Evolutionary conservation across 495 filamentous ascomycete species (phyloP).

Genomic region (Penicillium angulare): DNA sequence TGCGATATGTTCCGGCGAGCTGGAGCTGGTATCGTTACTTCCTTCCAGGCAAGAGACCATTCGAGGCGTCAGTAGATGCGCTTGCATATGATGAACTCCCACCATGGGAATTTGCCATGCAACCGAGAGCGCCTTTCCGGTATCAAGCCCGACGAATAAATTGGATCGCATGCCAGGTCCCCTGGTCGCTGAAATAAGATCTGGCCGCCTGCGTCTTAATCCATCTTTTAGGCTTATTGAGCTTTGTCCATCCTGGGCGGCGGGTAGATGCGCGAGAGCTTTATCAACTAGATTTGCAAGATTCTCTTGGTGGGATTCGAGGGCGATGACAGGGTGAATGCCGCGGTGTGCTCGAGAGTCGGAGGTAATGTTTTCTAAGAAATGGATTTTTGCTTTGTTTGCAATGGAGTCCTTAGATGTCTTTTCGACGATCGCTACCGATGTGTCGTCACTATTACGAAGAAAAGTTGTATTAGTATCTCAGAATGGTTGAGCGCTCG

Average conservation of each 20-base stretch:
- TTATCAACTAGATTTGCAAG: slow-evolving; percentile 64
- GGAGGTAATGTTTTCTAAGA: slow-evolving; percentile 79
- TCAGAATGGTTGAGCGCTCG: slow-evolving; percentile 5
- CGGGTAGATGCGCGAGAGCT: slow-evolving; percentile 57
- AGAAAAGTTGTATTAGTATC: slow-evolving; percentile 9
- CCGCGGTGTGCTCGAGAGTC: slow-evolving; percentile 69
- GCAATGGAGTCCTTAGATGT: slow-evolving; percentile 20
- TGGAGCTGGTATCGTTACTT: neutral
- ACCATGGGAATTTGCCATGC: slow-evolving; percentile 80
- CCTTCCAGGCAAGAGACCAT: slow-evolving; percentile 59
- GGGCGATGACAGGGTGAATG: slow-evolving; percentile 72
- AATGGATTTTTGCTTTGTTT: slow-evolving; percentile 58
- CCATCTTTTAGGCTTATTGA: slow-evolving; percentile 24
- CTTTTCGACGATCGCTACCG: slow-evolving; percentile 78
- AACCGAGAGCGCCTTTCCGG: slow-evolving; percentile 81
- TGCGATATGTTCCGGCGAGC: neutral
- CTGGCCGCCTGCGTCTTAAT: slow-evolving; percentile 52
- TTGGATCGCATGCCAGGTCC: slow-evolving; percentile 84
- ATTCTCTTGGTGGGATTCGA: slow-evolving; percentile 67
- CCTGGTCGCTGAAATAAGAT: slow-evolving; percentile 82
- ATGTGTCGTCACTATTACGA: slow-evolving; percentile 77
- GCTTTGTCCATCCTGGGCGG: slow-evolving; percentile 11
- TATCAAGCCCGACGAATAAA: slow-evolving; percentile 73
- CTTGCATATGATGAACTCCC: slow-evolving; percentile 95
- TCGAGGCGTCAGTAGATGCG: slow-evolving; percentile 83